Percentiles rank a stretch among this genome's conserved stretches.
These are phyloP conservation scores for Camelina neglecta DNA, from an alignment of 345 rosid genomes.

Conservation along the genomic window DNA sequence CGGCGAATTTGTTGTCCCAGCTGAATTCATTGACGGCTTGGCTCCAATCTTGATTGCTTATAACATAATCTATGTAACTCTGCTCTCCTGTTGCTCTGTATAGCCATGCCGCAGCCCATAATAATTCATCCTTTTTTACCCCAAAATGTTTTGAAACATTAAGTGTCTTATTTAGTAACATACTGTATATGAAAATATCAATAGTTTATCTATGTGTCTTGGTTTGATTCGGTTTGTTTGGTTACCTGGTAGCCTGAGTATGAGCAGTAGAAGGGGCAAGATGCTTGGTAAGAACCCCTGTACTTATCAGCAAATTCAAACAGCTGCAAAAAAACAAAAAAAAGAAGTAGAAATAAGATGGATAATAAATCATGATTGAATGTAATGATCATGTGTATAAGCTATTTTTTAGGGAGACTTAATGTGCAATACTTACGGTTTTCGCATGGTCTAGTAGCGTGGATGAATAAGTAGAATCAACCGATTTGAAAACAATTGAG, in stretches of 20 bases:
- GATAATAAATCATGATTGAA: no score
- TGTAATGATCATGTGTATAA: no score
- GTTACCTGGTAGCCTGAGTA: conserved; percentile 83
- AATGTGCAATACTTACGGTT: conserved; percentile 48
- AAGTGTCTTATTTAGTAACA: conserved; percentile 1
- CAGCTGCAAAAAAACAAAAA: conserved; percentile 45
- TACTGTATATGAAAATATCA: not conserved
- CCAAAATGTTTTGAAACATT: conserved; percentile 13
- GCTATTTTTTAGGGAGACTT: no score
- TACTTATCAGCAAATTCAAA: conserved; percentile 79
- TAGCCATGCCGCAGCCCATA: conserved; percentile 85
- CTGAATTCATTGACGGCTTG: conserved; percentile 78
- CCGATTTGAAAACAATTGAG: conserved; percentile 58
- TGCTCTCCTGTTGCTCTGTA: conserved; percentile 67
- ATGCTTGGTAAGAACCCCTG: conserved; percentile 64
- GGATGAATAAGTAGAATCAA: conserved; percentile 60
- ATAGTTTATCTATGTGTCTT: not conserved
- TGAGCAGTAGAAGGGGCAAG: conserved; percentile 95
- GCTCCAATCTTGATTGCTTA: conserved; percentile 85
- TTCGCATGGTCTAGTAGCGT: conserved; percentile 59
- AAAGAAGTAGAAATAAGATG: no score
- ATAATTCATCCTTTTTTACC: conserved; percentile 64
- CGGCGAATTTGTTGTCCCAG: conserved; percentile 90
- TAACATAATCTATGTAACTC: conserved; percentile 61
- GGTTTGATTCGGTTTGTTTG: not conserved